Percentiles rank a stretch among this genome's conserved stretches.
These are phyloP conservation scores for Colletotrichum musae DNA, from an alignment of 2,329 filamentous ascomycete species.

Conservation along the genomic window DNA sequence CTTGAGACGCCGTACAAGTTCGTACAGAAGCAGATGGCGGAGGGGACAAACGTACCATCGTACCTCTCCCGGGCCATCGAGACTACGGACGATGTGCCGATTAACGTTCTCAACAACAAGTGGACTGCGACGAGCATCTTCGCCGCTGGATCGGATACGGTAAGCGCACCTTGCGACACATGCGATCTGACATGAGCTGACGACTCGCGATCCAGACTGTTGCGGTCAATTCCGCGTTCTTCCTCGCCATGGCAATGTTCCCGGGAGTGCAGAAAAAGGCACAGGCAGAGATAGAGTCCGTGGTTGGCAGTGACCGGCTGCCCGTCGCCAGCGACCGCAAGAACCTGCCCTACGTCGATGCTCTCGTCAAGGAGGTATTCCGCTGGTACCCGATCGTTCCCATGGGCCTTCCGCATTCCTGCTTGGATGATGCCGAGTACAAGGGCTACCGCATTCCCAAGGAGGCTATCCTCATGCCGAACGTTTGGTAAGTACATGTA, in stretches of 20 bases:
- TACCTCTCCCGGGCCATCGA: slow-evolving; percentile 20
- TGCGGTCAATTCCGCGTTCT: slow-evolving; percentile 57
- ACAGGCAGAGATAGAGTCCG: slow-evolving; percentile 65
- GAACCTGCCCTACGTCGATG: slow-evolving; percentile 66
- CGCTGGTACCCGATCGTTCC: slow-evolving; percentile 69
- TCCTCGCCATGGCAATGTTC: slow-evolving; percentile 61
- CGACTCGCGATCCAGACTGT: slow-evolving; percentile 2
- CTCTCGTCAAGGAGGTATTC: slow-evolving; percentile 69
- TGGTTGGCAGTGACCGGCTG: slow-evolving; percentile 62
- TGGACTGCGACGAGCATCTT: slow-evolving; percentile 34
- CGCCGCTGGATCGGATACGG: slow-evolving; percentile 37
- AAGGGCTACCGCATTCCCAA: slow-evolving; percentile 34
- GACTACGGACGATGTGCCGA: not conserved
- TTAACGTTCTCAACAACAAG: slow-evolving; percentile 23
- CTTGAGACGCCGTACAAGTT: slow-evolving; percentile 10
- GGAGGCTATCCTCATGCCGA: slow-evolving; percentile 42
- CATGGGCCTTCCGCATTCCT: slow-evolving; percentile 55
- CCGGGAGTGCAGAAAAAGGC: slow-evolving; percentile 63
- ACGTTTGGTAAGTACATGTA: slow-evolving; percentile 41
- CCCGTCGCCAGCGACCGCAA: slow-evolving; percentile 64
- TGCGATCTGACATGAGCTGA: too few species aligned
- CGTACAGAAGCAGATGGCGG: slow-evolving; percentile 44
- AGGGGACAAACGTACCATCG: slow-evolving; percentile 7
- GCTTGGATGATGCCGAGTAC: slow-evolving; percentile 44
- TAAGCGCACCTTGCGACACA: too few species aligned